phyloP scores from a whole-genome alignment of 2,329 filamentous ascomycete species.

The Trichophyton mentagrophytes region DNA sequence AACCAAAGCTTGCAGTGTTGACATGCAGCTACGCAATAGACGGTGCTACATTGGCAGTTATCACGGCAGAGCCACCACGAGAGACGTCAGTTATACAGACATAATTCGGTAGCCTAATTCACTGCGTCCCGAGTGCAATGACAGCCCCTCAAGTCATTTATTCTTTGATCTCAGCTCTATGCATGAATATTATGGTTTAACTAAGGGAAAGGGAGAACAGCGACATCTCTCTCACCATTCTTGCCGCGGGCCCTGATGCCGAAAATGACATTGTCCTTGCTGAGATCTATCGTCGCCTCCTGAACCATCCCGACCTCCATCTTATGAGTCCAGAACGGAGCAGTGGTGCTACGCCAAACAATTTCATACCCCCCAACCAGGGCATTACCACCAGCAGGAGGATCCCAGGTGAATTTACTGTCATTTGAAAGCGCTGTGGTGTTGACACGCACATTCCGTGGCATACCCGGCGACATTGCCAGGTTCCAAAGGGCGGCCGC shows the following conservation, averaged over 20 bases:
- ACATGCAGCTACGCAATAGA: no score
- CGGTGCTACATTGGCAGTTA: no score
- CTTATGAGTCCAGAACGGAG: conserved; percentile 10
- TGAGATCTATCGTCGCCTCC: conserved; percentile 7
- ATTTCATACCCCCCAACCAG: conserved; percentile 9
- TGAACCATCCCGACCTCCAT: conserved; percentile 7
- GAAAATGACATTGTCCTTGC: conserved; percentile 11
- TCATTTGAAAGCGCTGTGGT: conserved; percentile 6
- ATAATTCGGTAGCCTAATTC: no score
- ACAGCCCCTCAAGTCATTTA: no score
- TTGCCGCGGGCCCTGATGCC: conserved; percentile 8
- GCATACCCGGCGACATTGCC: conserved; percentile 7
- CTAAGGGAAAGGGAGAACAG: conserved; percentile 9
- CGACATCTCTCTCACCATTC: conserved; percentile 10
- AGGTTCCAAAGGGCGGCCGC: conserved; percentile 10
- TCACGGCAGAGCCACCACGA: no score
- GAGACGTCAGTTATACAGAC: no score
- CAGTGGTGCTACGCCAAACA: conserved; percentile 10
- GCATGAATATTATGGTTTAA: background rate
- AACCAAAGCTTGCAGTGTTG: no score
- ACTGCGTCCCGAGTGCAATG: no score
- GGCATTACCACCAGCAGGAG: conserved; percentile 5
- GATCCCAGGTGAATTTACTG: conserved; percentile 9
- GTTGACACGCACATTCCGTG: conserved; percentile 8
- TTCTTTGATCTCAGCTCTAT: no score